Conservation (phyloP, 2,329 filamentous ascomycete genomes). For the Penicillium sp. region DNA sequence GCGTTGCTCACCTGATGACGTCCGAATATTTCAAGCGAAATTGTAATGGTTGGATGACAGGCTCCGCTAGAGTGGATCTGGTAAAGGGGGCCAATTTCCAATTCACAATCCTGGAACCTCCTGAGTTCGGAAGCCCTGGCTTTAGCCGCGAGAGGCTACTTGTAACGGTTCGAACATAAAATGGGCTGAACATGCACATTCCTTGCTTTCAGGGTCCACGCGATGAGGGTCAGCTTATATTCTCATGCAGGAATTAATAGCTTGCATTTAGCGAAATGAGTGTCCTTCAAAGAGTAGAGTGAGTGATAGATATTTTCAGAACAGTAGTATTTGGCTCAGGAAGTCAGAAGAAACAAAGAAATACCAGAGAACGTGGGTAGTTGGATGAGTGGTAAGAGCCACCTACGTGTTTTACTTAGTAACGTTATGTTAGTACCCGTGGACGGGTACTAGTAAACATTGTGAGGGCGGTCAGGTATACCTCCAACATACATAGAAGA, state of each 20-base stretch:
- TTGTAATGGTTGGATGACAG: neutral
- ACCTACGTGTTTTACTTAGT: neutral
- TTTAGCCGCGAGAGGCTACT: neutral
- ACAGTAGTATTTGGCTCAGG: neutral
- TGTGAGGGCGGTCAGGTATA: conserved; percentile 4
- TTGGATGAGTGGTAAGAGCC: neutral
- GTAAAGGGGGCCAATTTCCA: neutral
- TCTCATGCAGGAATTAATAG: neutral
- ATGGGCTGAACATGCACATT: neutral
- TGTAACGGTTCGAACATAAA: neutral
- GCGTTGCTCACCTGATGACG: neutral
- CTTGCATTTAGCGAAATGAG: neutral
- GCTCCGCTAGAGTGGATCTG: conserved; percentile 4
- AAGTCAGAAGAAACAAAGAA: neutral
- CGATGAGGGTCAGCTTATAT: neutral
- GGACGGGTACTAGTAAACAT: neutral
- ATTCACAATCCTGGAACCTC: neutral
- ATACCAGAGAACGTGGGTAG: neutral
- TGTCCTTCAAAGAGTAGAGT: neutral
- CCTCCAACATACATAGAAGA: neutral
- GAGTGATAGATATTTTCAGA: neutral
- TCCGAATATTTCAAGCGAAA: neutral
- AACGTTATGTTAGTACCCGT: too few species aligned
- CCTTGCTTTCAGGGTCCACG: neutral
- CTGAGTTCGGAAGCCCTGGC: neutral